These are phyloP conservation scores for Candida caryicola DNA, from an alignment of 805 yeast species.

Conservation along the genomic window DNA sequence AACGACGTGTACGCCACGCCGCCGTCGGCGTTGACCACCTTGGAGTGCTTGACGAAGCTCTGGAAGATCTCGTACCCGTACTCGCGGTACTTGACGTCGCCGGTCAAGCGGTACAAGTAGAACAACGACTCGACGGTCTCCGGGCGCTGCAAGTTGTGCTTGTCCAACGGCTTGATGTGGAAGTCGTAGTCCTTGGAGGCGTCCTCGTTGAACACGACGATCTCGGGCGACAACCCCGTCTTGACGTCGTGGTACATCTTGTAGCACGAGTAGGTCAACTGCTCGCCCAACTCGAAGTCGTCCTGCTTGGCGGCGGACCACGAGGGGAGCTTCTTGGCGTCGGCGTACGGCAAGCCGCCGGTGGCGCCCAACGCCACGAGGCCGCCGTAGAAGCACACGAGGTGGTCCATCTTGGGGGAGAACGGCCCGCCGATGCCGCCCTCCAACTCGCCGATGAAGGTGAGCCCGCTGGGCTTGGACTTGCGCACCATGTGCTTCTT, in stretches of 20 bases:
- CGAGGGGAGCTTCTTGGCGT: conserved; percentile 50
- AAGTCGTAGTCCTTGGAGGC: conserved; percentile 51
- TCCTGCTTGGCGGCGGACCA: conserved; percentile 61
- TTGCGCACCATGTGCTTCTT: conserved; percentile 59
- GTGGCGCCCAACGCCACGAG: conserved; percentile 88
- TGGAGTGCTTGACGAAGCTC: conserved; percentile 60
- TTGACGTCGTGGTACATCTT: conserved; percentile 71
- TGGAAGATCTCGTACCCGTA: conserved; percentile 89
- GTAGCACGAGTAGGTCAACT: conserved; percentile 77
- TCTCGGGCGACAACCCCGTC: conserved; percentile 87
- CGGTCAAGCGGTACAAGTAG: conserved; percentile 74
- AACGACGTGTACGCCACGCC: conserved; percentile 58
- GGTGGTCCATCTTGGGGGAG: conserved; percentile 83
- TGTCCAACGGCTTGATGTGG: conserved; percentile 64
- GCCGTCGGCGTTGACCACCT: conserved; percentile 41
- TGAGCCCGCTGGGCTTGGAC: conserved; percentile 59
- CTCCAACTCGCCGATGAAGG: conserved; percentile 77
- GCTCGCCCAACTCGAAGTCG: conserved; percentile 70
- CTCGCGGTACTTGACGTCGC: conserved; percentile 74
- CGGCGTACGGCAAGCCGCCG: conserved; percentile 55
- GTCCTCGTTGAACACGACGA: conserved; percentile 74
- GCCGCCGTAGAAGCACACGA: conserved; percentile 91
- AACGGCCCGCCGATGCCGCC: conserved; percentile 60
- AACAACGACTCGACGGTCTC: conserved; percentile 90
- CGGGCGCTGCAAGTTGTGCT: conserved; percentile 86